Evolutionary conservation across 768 basidiomycete genomes (phyloP).

Genomic region (Candolleomyces aberdarensis): DNA sequence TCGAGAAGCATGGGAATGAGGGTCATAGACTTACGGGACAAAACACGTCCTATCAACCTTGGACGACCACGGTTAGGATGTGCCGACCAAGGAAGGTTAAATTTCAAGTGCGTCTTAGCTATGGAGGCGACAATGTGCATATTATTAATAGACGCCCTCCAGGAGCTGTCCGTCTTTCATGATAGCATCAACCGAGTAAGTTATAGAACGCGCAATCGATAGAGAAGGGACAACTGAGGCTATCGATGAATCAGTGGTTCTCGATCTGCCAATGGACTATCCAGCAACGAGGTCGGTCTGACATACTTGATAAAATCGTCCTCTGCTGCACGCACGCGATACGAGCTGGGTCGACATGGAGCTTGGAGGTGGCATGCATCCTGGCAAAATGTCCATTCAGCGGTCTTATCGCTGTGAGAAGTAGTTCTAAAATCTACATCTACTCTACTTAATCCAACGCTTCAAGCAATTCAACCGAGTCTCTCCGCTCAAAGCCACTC

Average conservation of each 20-base stretch:
- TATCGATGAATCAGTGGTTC: conserved; percentile 88
- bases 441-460: no score
- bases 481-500: no score
- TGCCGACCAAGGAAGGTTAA: conserved; percentile 58
- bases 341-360: conserved; percentile 65
- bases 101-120: not conserved
- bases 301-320: conserved; percentile 74
- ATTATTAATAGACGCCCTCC: conserved; percentile 59
- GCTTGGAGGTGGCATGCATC: conserved; percentile 81
- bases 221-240: conserved; percentile 37
- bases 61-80: conserved; percentile 79
- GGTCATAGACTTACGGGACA: no score
- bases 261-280: conserved; percentile 87
- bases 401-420: no score
- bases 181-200: conserved; percentile 4
- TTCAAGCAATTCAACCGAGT: no score
- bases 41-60: conserved; percentile 70
- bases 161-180: conserved; percentile 89
- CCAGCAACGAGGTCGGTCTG: not conserved
- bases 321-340: conserved; percentile 52
- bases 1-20: not conserved
- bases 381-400: conserved; percentile 21
- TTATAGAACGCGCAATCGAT: not conserved
- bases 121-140: conserved; percentile 64
- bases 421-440: no score